Base-by-base conservation (phyloP, 805 yeast genomes). In the Wickerhamomyces sydowiorum region DNA sequence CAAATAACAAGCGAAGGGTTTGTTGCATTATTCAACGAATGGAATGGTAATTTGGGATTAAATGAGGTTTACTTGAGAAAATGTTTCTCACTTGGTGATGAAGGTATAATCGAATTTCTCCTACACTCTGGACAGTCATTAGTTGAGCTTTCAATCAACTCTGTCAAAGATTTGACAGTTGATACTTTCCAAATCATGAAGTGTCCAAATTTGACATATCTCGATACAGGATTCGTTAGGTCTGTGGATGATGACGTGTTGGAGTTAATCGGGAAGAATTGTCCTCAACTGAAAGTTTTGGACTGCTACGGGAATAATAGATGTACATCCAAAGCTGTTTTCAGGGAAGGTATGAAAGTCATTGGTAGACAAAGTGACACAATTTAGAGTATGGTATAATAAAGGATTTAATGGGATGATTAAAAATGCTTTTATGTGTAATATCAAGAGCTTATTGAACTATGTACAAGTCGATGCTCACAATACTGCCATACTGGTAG, bases 291-390 rank as follows among this genome's bases (percentile, higher is more conserved):
- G 43, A 70, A 72, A 36, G 69, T 85, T 14, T 57, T 91, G 42
- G 95, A 87, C 52, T 90, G 87, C 14, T 88, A 82, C 59, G 96
- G 96, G 1, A 70, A 83, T 55, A 86, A 84, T 56, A 66, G 78
- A 52, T 76, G 88, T 44, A 76, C 89, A 1, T 64, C 70, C 8
- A 67, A 68, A 21, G 82, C 86, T 1, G 61, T 60, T 4, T 59
- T 74, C 2, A 65, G 82, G 41, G 65, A 66, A 5, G 83, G 79
- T 13, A 58, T 86, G 30, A 73, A 75, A 42, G 66, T 86, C 7
- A 78, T 86, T 43, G 96, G 96, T 6, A 70, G 91, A 46, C 89
- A 84, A 57, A 78, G 82, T 52, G 88, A 80, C 58, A 70, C 71
- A 50, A 65, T 74, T 42, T 76, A 29, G 20, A 13, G 5, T 12